phyloP scores from a whole-genome alignment of 495 filamentous ascomycete species.

The Echria macrotheca region DNA sequence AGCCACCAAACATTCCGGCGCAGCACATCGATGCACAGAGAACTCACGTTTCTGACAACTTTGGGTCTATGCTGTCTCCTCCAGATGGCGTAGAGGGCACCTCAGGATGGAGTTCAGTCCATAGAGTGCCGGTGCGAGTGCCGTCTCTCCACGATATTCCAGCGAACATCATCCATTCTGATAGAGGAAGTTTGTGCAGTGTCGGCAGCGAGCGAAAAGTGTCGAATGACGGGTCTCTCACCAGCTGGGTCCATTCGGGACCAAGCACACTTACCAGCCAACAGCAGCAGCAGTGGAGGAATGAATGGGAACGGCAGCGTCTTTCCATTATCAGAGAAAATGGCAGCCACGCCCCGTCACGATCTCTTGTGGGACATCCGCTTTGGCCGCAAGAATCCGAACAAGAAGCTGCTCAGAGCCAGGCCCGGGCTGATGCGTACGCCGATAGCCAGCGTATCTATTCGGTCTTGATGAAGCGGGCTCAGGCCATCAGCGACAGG shows the following conservation, averaged over 20 bases:
- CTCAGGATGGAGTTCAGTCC: constrained; percentile 31
- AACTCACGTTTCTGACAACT: constrained; percentile 37
- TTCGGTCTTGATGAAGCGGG: constrained; percentile 65
- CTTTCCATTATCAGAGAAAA: constrained; percentile 65
- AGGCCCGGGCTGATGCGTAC: too few species aligned
- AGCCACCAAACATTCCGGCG: constrained; percentile 34
- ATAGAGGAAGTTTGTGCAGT: constrained; percentile 48
- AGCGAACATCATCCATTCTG: constrained; percentile 37
- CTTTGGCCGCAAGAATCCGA: too few species aligned
- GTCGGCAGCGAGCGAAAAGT: constrained; percentile 40
- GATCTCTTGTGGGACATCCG: too few species aligned
- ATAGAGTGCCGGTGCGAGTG: constrained; percentile 36
- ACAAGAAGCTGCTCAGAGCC: too few species aligned
- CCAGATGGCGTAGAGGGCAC: background rate
- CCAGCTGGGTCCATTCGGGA: constrained; percentile 67
- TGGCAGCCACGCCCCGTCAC: constrained; percentile 43
- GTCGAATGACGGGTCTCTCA: constrained; percentile 59
- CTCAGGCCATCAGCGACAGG: constrained; percentile 32
- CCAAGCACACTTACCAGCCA: constrained; percentile 40
- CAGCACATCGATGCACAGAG: constrained; percentile 49
- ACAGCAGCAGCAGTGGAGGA: constrained; percentile 27
- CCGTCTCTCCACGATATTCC: constrained; percentile 36
- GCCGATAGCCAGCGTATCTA: constrained; percentile 66
- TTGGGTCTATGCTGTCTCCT: constrained; percentile 11
- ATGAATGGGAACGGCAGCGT: constrained; percentile 49